Base-by-base conservation (phyloP, 306 rosid species). In the Delonix regia region DNA sequence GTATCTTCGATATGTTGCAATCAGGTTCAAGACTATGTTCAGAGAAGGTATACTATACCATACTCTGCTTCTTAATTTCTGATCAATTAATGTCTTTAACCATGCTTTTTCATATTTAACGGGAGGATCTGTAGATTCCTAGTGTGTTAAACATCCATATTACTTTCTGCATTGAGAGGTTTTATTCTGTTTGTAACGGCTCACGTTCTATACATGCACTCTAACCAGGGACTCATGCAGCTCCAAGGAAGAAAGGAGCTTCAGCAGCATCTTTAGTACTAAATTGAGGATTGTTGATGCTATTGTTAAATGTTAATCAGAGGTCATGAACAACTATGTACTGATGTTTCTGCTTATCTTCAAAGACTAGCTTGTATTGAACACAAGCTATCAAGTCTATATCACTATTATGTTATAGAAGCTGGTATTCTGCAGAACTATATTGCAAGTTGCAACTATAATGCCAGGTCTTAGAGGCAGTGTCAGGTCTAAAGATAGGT, bases 171-270 rank as follows among this genome's bases (percentile, higher is more conserved):
- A 49, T 6, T n/a, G 1, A 1, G 24, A 49, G 21, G 44, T 61
- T 38, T 6, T 12, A 36, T 6, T 64, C 70, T 41, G 56, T 24
- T 44, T 22, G 27, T 12, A 13, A 44, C 6, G 30, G 30, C 22
- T 39, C 71, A 21, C 36, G 71, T 66, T 66, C 42, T 64, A 2
- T 64, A 24, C 34, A 64, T 36, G 15, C 5, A 66, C 52, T 61
- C 42, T 7, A 63, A 12, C 9, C 53, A 84, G 85, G 85, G 36
- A 76, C 80, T 51, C 30, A 81, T n/a, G 94, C 94, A 7, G 86
- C 92, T 24, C 90, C 94, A 22, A 86, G 92, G 83, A 86, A 67
- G 83, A 90, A 90, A 81, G 88, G 86, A 82, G 84, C 87, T 8
- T 85, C 89, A 13, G 74, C 90, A 19, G 39, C 47, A 10, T 16